These are phyloP conservation scores for Aspergillus leporis DNA, from an alignment of 495 filamentous ascomycete species.

Conservation along the genomic window DNA sequence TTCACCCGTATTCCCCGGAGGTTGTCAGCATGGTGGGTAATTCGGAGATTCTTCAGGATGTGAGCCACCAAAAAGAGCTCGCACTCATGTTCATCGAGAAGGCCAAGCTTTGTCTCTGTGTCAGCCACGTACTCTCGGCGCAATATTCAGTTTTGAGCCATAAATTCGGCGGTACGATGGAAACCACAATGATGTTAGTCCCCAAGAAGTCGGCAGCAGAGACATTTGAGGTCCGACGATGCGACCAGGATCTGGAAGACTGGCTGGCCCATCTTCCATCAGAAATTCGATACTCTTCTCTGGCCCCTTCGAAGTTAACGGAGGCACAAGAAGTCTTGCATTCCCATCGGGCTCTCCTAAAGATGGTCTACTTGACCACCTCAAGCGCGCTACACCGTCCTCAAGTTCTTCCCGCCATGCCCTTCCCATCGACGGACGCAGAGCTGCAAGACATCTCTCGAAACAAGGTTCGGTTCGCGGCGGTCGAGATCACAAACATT, in stretches of 20 bases:
- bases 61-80: slow-evolving; percentile 66
- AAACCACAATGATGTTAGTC: slow-evolving; percentile 85
- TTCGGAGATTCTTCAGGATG: slow-evolving; percentile 64
- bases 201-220: slow-evolving; percentile 81
- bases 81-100: slow-evolving; percentile 89
- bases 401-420: slow-evolving; percentile 76
- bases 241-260: slow-evolving; percentile 69
- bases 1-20: slow-evolving; percentile 62
- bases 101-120: slow-evolving; percentile 81
- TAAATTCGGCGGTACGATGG: slow-evolving; percentile 71
- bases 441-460: slow-evolving; percentile 77
- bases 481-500: slow-evolving; percentile 77
- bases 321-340: slow-evolving; percentile 61
- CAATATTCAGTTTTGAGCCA: slow-evolving; percentile 90
- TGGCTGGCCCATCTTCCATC: slow-evolving; percentile 71
- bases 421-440: slow-evolving; percentile 54
- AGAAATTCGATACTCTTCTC: slow-evolving; percentile 62
- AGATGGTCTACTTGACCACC: slow-evolving; percentile 88
- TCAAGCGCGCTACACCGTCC: slow-evolving; percentile 85
- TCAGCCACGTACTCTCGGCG: slow-evolving; percentile 78
- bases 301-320: slow-evolving; percentile 36
- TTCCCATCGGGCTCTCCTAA: slow-evolving; percentile 74
- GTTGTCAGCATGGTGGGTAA: slow-evolving; percentile 64
- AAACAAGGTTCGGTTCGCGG: slow-evolving; percentile 74
- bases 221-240: slow-evolving; percentile 67